These are phyloP conservation scores for Rhinocladiella mackenziei DNA, from an alignment of 2,329 filamentous ascomycete genomes.

Conservation along the genomic window DNA sequence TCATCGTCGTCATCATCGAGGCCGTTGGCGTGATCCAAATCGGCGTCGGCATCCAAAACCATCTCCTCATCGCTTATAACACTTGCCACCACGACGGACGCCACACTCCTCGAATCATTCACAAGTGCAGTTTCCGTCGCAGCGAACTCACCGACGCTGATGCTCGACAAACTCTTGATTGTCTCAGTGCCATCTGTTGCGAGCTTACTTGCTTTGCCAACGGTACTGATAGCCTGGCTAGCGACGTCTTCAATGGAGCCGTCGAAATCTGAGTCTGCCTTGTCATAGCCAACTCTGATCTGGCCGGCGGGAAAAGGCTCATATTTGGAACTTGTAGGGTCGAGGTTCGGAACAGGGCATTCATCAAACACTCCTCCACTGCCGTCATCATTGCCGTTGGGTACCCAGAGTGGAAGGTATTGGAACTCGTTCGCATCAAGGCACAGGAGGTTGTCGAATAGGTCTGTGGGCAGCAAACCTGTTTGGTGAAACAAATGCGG, in stretches of 20 bases:
- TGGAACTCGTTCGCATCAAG: conserved; percentile 57
- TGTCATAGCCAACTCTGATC: conserved; percentile 37
- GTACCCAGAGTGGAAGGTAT: conserved; percentile 64
- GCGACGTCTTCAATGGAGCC: conserved; percentile 30
- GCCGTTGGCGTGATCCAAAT: conserved; percentile 7
- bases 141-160: neutral
- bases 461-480: conserved; percentile 12
- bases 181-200: conserved; percentile 36
- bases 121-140: neutral
- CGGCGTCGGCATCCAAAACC: neutral
- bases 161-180: conserved; percentile 21
- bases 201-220: conserved; percentile 36
- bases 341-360: conserved; percentile 34
- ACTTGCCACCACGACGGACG: neutral
- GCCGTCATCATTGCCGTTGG: conserved; percentile 53
- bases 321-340: conserved; percentile 17
- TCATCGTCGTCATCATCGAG: conserved; percentile 28
- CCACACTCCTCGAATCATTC: neutral
- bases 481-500: conserved; percentile 20
- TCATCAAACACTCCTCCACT: conserved; percentile 48
- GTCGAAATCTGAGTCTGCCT: conserved; percentile 17
- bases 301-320: conserved; percentile 13
- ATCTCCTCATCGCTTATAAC: too few species aligned
- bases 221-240: conserved; percentile 34
- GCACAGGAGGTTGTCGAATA: conserved; percentile 46